These are phyloP conservation scores for Alternaria viburni DNA, from an alignment of 2,329 filamentous ascomycete genomes.

Conservation along the genomic window DNA sequence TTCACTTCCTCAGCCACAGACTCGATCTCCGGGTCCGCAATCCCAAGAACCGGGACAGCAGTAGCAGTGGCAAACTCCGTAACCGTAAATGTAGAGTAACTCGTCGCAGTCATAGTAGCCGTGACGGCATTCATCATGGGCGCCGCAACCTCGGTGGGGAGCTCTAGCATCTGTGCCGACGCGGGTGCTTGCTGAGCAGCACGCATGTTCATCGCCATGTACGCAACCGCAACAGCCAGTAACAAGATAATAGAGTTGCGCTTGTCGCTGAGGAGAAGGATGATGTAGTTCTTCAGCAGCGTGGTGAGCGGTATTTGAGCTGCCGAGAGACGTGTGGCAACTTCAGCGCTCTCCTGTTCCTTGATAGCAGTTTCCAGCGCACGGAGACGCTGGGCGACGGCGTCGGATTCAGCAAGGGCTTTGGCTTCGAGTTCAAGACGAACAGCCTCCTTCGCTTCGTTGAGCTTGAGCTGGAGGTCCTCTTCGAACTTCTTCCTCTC, in stretches of 20 bases:
- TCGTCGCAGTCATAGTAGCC: conserved; percentile 33
- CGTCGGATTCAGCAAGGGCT: conserved; percentile 33
- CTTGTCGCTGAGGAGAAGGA: conserved; percentile 59
- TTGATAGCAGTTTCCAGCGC: conserved; percentile 37
- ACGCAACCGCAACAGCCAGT: conserved; percentile 53
- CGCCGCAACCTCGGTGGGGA: not conserved
- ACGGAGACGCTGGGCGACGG: conserved; percentile 38
- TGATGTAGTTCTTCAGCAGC: conserved; percentile 61
- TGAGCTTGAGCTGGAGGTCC: conserved; percentile 33
- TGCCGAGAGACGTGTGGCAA: conserved; percentile 16
- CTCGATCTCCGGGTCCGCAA: not conserved
- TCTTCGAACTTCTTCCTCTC: conserved; percentile 38
- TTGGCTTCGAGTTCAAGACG: conserved; percentile 41
- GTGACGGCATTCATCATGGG: conserved; percentile 22
- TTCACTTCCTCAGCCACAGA: not conserved
- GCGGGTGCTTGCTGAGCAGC: conserved; percentile 11
- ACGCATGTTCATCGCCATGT: conserved; percentile 44
- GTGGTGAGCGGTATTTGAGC: conserved; percentile 59
- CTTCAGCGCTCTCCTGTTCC: conserved; percentile 19
- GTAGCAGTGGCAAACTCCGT: conserved; percentile 25
- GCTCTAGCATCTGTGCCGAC: conserved; percentile 1
- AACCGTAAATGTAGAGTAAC: conserved; percentile 35
- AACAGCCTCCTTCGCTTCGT: conserved; percentile 42
- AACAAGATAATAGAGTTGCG: conserved; percentile 60
- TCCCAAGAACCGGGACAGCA: not conserved